Conservation (phyloP, 768 basidiomycete species). For the Termitomyces sp. region DNA sequence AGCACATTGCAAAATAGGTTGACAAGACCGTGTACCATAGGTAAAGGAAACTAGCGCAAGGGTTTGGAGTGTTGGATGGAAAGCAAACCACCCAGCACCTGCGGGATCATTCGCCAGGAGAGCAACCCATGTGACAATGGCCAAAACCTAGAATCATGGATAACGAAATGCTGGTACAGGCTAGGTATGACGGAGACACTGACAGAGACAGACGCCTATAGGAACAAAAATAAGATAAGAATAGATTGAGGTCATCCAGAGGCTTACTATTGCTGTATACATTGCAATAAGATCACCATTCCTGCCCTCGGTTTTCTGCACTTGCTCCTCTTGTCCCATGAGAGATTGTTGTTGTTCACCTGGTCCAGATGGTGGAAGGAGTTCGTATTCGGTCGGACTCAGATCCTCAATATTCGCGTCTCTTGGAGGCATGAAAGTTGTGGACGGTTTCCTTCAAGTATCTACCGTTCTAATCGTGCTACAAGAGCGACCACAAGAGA, state of each 20-base stretch:
- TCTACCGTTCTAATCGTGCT: not conserved
- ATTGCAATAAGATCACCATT: constrained; percentile 31
- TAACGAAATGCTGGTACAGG: not conserved
- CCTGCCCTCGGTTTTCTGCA: constrained; percentile 31
- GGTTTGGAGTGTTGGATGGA: constrained; percentile 62
- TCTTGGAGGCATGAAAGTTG: not conserved
- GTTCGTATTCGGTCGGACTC: constrained; percentile 20
- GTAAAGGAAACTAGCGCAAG: constrained; percentile 52
- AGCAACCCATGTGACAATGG: constrained; percentile 11
- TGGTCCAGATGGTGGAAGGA: constrained; percentile 19
- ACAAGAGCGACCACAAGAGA: not conserved
- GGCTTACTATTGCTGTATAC: constrained; percentile 34
- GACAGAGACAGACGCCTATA: constrained; percentile 6
- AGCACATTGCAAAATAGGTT: not conserved
- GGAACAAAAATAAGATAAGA: not conserved
- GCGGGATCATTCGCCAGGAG: constrained; percentile 10
- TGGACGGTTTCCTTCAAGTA: not conserved
- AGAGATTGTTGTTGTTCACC: constrained; percentile 9
- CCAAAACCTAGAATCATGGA: constrained; percentile 4
- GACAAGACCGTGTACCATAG: constrained; percentile 43
- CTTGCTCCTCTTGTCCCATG: constrained; percentile 26
- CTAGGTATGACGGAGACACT: not conserved
- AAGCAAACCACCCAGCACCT: constrained; percentile 54
- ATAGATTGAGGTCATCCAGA: not conserved
- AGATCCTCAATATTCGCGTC: not conserved